Conservation (phyloP, 805 yeast species). For the Isabelozyma pseudorhagii region DNA sequence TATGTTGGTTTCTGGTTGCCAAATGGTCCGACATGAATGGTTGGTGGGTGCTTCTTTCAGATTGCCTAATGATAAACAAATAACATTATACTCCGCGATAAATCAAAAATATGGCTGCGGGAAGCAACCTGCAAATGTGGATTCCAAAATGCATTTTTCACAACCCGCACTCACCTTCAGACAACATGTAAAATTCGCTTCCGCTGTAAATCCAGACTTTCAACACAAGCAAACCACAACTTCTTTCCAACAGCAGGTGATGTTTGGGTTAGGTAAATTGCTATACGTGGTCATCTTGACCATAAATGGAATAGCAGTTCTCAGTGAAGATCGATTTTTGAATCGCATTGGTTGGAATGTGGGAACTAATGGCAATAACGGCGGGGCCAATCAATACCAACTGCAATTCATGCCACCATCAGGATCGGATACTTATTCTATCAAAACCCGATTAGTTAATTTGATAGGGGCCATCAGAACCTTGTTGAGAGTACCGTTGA, state of each 20-base stretch:
- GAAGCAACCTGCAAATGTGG: too few relatives aligned
- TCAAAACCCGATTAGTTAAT: slow-evolving; percentile 59
- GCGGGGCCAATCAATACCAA: slow-evolving; percentile 11
- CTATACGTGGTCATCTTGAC: slow-evolving; percentile 56
- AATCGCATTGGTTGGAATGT: slow-evolving; percentile 50
- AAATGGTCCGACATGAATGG: background rate
- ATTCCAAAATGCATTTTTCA: too few relatives aligned
- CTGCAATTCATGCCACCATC: slow-evolving; percentile 40
- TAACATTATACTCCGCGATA: too few relatives aligned
- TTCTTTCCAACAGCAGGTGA: slow-evolving; percentile 5
- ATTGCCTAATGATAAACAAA: too few relatives aligned
- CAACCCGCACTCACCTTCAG: too few relatives aligned
- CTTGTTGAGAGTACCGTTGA: slow-evolving; percentile 69
- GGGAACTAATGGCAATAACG: slow-evolving; percentile 13
- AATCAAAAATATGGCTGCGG: too few relatives aligned
- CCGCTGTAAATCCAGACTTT: too few relatives aligned
- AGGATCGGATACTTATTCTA: slow-evolving; percentile 30
- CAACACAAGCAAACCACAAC: background rate
- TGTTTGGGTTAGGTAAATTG: slow-evolving; percentile 63
- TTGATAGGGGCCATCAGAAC: slow-evolving; percentile 75
- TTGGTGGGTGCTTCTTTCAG: background rate
- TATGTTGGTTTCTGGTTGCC: background rate
- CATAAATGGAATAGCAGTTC: slow-evolving; percentile 72
- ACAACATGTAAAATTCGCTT: too few relatives aligned
- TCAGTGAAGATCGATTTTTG: slow-evolving; percentile 76